Conservation (phyloP, 2,329 filamentous ascomycete species). For the Sclerotinia spermophila region DNA sequence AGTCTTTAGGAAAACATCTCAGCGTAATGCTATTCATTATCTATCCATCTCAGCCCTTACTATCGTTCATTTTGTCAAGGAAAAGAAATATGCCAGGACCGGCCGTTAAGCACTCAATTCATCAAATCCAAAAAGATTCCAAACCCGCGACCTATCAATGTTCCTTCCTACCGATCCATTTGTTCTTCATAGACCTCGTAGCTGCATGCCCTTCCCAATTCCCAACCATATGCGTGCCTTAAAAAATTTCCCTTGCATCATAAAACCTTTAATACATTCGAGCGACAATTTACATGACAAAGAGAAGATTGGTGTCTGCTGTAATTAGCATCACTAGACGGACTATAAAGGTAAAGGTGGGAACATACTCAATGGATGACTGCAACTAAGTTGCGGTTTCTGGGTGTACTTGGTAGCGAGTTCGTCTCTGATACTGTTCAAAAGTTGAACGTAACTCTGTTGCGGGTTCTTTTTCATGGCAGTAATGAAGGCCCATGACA, state of each 20-base stretch:
- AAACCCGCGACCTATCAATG: neutral
- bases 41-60: neutral
- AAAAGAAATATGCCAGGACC: neutral
- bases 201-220: neutral
- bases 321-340: conserved; percentile 16
- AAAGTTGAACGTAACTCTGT: conserved; percentile 91
- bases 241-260: conserved; percentile 5
- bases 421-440: conserved; percentile 93
- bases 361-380: conserved; percentile 80
- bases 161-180: neutral
- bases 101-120: neutral
- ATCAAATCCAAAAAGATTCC: neutral
- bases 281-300: conserved; percentile 51
- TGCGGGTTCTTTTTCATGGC: conserved; percentile 89
- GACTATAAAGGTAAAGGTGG: neutral
- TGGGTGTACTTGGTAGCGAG: conserved; percentile 83
- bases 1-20: neutral
- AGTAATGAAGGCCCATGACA: conserved; percentile 96
- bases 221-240: conserved; percentile 1
- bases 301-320: conserved; percentile 59
- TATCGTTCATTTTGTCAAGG: neutral
- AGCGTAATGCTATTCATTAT: neutral
- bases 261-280: conserved; percentile 9
- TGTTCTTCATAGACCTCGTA: neutral
- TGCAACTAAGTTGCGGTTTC: conserved; percentile 94